A percentile compares a stretch with the other conserved stretches of the same genome.
Evolutionary conservation across 2,329 filamentous ascomycete species (phyloP).

Genomic region (Trichophyton verrucosum): DNA sequence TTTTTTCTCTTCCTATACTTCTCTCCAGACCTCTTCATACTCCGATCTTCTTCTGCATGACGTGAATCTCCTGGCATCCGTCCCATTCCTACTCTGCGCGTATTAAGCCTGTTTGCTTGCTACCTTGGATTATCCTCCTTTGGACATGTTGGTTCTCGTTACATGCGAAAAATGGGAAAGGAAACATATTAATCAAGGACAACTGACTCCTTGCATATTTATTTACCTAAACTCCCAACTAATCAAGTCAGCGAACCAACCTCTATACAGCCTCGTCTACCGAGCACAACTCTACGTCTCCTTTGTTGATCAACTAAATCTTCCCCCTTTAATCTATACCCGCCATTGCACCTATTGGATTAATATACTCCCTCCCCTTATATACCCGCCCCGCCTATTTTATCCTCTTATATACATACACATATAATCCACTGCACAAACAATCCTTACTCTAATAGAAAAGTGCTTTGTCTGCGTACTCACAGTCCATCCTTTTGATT

Average conservation of each 20-base stretch:
- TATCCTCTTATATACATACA: not conserved
- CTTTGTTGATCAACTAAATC: not conserved
- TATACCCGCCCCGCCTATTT: not conserved
- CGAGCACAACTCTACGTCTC: not conserved
- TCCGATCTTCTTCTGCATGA: not conserved
- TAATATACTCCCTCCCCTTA: not conserved
- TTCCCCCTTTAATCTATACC: not conserved
- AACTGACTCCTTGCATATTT: not conserved
- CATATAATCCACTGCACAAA: not conserved
- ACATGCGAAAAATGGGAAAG: not conserved
- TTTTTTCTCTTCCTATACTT: not conserved
- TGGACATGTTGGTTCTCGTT: not conserved
- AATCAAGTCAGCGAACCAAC: not conserved
- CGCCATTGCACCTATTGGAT: not conserved
- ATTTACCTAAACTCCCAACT: not conserved
- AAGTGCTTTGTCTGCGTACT: not conserved
- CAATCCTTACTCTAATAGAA: not conserved
- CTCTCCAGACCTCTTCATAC: not conserved
- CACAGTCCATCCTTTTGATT: not conserved
- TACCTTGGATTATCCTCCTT: not conserved
- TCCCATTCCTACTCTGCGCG: not conserved
- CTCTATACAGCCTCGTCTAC: not conserved
- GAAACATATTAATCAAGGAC: not conserved
- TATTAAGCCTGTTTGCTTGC: not conserved
- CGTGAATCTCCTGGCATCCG: not conserved